These are phyloP conservation scores for Aspergillus sp. DNA, from an alignment of 2,329 filamentous ascomycete species.

Conservation along the genomic window DNA sequence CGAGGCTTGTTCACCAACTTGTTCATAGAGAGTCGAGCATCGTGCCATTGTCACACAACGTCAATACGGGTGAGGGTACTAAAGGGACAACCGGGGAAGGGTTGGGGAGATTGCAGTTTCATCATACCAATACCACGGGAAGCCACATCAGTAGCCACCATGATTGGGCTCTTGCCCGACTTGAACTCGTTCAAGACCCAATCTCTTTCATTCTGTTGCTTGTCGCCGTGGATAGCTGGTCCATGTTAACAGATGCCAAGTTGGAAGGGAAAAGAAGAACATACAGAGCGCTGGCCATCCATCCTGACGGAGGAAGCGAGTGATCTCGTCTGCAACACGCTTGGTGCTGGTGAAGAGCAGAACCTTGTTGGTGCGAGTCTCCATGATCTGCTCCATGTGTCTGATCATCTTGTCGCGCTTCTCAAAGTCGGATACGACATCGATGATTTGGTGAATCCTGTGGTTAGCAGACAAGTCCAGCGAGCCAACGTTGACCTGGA, in stretches of 20 bases:
- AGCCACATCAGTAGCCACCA: constrained; percentile 99
- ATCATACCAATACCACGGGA: constrained; percentile 99
- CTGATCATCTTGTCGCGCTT: constrained; percentile 97
- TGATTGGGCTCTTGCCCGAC: constrained; percentile 97
- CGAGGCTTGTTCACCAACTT: constrained; percentile 82
- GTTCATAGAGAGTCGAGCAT: constrained; percentile 86
- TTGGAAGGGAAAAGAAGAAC: constrained; percentile 27
- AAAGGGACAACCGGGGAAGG: constrained; percentile 24
- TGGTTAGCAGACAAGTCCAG: constrained; percentile 95
- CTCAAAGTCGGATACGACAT: constrained; percentile 91
- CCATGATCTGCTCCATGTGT: constrained; percentile 96
- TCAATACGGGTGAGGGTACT: constrained; percentile 39
- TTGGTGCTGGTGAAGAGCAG: constrained; percentile 79
- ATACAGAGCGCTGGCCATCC: constrained; percentile 94
- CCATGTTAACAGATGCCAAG: constrained; percentile 31
- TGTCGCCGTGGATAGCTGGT: constrained; percentile 92
- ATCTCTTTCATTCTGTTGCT: constrained; percentile 98
- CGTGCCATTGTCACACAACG: constrained; percentile 53
- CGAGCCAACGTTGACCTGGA: constrained; percentile 97
- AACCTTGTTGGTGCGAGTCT: constrained; percentile 88
- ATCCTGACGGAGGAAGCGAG: constrained; percentile 91
- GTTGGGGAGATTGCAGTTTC: constrained; percentile 45
- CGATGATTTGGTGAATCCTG: constrained; percentile 94
- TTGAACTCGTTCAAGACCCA: constrained; percentile 99
- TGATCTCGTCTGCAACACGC: constrained; percentile 97